phyloP scores from a whole-genome alignment of 768 basidiomycete species.

The Boletellus sp. region DNA sequence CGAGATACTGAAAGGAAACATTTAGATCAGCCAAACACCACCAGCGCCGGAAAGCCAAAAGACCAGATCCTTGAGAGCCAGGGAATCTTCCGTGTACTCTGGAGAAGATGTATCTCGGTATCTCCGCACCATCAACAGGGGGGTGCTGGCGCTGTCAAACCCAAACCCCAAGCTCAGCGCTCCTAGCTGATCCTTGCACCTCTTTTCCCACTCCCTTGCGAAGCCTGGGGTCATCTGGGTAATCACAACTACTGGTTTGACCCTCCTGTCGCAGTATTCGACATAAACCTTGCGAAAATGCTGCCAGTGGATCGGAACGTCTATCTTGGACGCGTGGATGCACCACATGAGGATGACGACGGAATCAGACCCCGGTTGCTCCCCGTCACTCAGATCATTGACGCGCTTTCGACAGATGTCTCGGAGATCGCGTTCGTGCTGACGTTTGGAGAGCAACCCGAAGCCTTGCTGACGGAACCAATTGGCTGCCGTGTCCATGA shows the following conservation, averaged over 20 bases:
- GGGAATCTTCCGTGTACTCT: slow-evolving; percentile 20
- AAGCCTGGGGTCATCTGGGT: slow-evolving; percentile 22
- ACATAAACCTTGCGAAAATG: slow-evolving; percentile 26
- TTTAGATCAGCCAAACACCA: neutral
- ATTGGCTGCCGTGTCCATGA: slow-evolving; percentile 17
- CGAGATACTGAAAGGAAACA: neutral
- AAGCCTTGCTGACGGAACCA: slow-evolving; percentile 23
- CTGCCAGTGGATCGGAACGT: slow-evolving; percentile 23
- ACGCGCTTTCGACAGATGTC: slow-evolving; percentile 19
- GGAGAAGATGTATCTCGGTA: slow-evolving; percentile 11
- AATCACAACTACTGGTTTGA: slow-evolving; percentile 24
- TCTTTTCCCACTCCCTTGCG: slow-evolving; percentile 15
- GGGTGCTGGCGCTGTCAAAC: neutral
- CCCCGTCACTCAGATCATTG: slow-evolving; percentile 6
- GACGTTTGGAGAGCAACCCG: slow-evolving; percentile 11
- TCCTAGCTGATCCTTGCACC: slow-evolving; percentile 17
- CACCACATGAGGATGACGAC: slow-evolving; percentile 25
- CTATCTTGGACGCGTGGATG: slow-evolving; percentile 30
- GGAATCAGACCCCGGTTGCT: slow-evolving; percentile 3
- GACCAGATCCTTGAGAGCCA: slow-evolving; percentile 15
- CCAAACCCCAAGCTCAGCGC: slow-evolving; percentile 8
- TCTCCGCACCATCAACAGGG: slow-evolving; percentile 17
- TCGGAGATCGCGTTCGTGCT: slow-evolving; percentile 23
- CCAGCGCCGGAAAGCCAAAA: slow-evolving; percentile 14
- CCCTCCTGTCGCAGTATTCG: slow-evolving; percentile 23